Evolutionary conservation across 164 flowering plant species (phyloP), one percentile per base, ranked within the genome.

Genomic region (Vitis cinerea): DNA sequence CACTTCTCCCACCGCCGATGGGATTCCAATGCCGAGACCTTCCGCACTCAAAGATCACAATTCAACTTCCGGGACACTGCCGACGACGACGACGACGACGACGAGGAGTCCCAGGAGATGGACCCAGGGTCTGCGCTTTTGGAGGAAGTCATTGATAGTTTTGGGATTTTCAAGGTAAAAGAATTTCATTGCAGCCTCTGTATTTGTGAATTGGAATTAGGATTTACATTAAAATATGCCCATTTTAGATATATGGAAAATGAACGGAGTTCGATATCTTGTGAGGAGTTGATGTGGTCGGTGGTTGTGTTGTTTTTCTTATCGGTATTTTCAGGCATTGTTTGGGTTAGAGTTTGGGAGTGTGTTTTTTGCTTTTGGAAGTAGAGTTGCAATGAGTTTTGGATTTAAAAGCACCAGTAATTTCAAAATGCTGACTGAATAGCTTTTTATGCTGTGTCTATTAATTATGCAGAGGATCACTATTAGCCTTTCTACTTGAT

Each of bases 151-250:
- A 48, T 85, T 19, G 88, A 87, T 57, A 73, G 62, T 64, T 9
- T 89, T 37, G 84, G 86, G 89, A 76, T 87, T 70, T 56, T 87
- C 66, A 87, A 89, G 93, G 90, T 87, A 56, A n/a, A 12, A 10
- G 19, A 4, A 13, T 2, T 54, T 9, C 17, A 37, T 62, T 44
- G 23, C 12, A 47, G 50, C 3, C 23, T 56, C 8, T 13, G 65
- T 59, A 29, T 16, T 61, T 10, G 10, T 14, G 51, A 57, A 9
- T 58, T 19, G 19, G 30, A 51, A 27, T 61, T 23, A 23, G 9
- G 23, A n/a, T 63, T 9, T 19, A 3, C 31, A 6, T 29, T 30
- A 19, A 44, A 27, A 65, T 54, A 29, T 56, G 62, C 12, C 23
- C 58, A 44, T 23, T 19, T 8, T 14, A 37, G 44, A 37, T 37